Evolutionary conservation across 2,329 filamentous ascomycete species (phyloP).

Genomic region (Endoconidiophora polonica): DNA sequence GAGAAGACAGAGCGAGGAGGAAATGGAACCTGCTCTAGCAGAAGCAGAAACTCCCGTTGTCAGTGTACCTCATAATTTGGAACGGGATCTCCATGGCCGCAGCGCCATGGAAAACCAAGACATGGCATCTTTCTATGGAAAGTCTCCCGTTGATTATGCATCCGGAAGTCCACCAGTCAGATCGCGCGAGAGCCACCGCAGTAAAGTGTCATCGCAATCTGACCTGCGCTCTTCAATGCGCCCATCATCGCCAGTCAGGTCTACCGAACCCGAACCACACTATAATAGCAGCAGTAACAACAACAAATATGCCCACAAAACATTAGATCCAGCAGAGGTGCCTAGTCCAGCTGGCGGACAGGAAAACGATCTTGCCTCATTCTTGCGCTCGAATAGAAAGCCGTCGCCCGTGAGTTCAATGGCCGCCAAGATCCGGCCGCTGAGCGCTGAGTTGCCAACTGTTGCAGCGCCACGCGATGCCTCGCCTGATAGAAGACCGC

Average conservation of each 20-base stretch:
- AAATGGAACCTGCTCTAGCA: constrained; percentile 27
- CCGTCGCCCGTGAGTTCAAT: constrained; percentile 7
- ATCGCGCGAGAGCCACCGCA: constrained; percentile 20
- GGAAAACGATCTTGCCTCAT: constrained; percentile 65
- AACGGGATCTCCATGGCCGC: constrained; percentile 25
- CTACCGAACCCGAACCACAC: constrained; percentile 26
- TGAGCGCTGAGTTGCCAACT: constrained; percentile 4
- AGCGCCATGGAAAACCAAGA: constrained; percentile 17
- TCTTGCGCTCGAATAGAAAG: constrained; percentile 29
- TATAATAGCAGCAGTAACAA: neutral
- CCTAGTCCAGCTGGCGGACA: constrained; percentile 47
- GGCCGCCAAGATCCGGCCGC: constrained; percentile 1
- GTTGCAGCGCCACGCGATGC: constrained; percentile 13
- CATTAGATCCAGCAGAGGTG: neutral
- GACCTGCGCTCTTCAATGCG: constrained; percentile 9
- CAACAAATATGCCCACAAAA: neutral
- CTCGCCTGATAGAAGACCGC: constrained; percentile 39
- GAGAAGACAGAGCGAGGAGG: constrained; percentile 50
- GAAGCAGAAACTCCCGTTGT: constrained; percentile 22
- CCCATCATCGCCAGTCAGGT: neutral
- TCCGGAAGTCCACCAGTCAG: constrained; percentile 41
- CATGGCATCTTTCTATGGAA: constrained; percentile 27
- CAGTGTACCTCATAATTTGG: constrained; percentile 23
- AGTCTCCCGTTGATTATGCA: constrained; percentile 27
- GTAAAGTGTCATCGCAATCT: constrained; percentile 7